Evolutionary conservation across 768 basidiomycete genomes (phyloP), one percentile per base, ranked within the genome.

Genomic region (Collybia sordida): DNA sequence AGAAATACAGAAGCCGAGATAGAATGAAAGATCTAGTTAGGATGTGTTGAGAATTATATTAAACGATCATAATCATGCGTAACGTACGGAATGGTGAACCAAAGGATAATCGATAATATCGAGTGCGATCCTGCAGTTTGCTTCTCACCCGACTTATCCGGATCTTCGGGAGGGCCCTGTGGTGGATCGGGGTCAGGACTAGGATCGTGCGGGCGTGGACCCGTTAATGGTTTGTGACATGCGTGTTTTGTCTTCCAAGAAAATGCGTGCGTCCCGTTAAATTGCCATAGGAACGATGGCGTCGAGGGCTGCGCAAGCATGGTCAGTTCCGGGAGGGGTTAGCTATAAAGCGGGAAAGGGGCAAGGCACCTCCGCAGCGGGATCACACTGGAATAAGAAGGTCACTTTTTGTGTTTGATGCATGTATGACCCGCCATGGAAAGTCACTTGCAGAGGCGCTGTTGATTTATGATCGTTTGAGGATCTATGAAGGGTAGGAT

Each of bases 391-490:
- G 28, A 70, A 65, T 19, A 61, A 45, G 40, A 70, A 64, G 1
- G 63, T 53, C 8, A 67, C 69, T 38, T 61, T 67, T 28, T 72
- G 68, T 23, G 55, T 52, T 38, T 53, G 55, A 2, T 49, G 15
- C 40, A 60, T 60, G 48, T 72, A 70, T 12, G 31, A 21, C 17
- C 59, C 64, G 11, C 70, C 70, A 34, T 68, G 65, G 2, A 70
- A 53, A 1, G 65, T 63, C n/a, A 69, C 36, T 36, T 69, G 65
- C 5, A 71, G 38, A 3, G 62, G 59, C 15, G 53, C 64, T 64
- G 42, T 7, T 19, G 27, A 23, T 14, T 37, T 15, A 35, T 18
- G n/a, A 14, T 39, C 44, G 7, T 22, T 17, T 25, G 39, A 4
- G 31, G 19, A 4, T 23, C 28, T 4, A 31, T n/a, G 21, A 14